These are phyloP conservation scores for Coniochaeta ligniaria DNA, from an alignment of 2,329 filamentous ascomycete genomes.

Conservation along the genomic window DNA sequence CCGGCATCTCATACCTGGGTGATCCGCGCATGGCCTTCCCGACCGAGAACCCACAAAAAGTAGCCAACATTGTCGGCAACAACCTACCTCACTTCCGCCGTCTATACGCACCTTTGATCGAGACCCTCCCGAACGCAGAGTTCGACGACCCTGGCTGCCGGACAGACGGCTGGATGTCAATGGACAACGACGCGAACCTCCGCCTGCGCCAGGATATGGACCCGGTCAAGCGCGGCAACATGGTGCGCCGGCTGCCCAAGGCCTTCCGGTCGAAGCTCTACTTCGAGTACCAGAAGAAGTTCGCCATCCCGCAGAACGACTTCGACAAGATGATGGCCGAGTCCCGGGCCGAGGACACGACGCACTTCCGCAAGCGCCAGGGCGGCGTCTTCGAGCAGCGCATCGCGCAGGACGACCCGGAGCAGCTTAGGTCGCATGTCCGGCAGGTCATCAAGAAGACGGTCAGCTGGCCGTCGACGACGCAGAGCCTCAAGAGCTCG, in stretches of 20 bases:
- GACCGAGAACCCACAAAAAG: conserved; percentile 86
- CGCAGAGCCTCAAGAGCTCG: conserved; percentile 77
- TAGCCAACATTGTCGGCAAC: conserved; percentile 86
- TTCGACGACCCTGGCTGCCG: conserved; percentile 62
- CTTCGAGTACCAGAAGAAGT: conserved; percentile 90
- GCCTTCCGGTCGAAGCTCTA: conserved; percentile 85
- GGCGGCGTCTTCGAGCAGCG: conserved; percentile 81
- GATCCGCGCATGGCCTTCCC: conserved; percentile 93
- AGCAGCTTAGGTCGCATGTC: conserved; percentile 63
- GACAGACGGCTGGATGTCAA: conserved; percentile 52
- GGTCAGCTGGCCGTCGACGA: conserved; percentile 84
- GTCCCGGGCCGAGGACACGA: conserved; percentile 62
- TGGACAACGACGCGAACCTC: conserved; percentile 56
- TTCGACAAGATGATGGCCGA: conserved; percentile 80
- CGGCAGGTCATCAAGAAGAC: conserved; percentile 76
- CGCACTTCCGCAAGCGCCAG: conserved; percentile 63
- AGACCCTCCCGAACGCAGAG: conserved; percentile 79
- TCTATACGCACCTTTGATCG: conserved; percentile 82
- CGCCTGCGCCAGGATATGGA: conserved; percentile 86
- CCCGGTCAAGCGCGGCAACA: conserved; percentile 82
- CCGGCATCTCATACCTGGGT: conserved; percentile 87
- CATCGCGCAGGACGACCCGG: conserved; percentile 63
- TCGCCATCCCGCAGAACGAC: conserved; percentile 73
- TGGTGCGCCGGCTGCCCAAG: conserved; percentile 86
- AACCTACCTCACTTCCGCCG: conserved; percentile 89